Evolutionary conservation across 192 early-diverging fungal species (phyloP).

Genomic region (Rhizophagus clarus): DNA sequence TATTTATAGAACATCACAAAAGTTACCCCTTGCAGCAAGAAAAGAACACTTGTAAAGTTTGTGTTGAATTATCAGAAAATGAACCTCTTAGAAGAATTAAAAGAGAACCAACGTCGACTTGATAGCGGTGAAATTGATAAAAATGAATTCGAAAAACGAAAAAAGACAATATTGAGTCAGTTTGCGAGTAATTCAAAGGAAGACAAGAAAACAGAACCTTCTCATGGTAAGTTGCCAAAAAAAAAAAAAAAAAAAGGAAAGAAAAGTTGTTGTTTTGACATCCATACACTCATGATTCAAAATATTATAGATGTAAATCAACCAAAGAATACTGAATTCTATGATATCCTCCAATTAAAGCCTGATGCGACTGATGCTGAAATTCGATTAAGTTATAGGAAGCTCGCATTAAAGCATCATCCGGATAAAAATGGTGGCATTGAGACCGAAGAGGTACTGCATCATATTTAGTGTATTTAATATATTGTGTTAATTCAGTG

Average conservation of each 20-base stretch:
- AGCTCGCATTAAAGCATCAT: constrained; percentile 85
- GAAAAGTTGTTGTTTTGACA: not conserved
- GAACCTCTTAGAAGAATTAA: not conserved
- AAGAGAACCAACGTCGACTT: not conserved
- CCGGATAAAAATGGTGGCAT: constrained; percentile 67
- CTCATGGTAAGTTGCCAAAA: not conserved
- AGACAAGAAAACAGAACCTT: not conserved
- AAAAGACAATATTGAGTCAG: too few relatives aligned
- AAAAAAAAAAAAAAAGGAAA: too few relatives aligned
- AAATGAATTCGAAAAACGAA: not conserved
- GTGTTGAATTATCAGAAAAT: not conserved
- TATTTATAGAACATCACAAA: too few relatives aligned
- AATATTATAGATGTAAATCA: constrained; percentile 27
- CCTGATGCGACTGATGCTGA: constrained; percentile 75
- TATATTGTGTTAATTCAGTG: not conserved
- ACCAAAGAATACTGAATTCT: constrained; percentile 78
- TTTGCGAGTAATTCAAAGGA: too few relatives aligned
- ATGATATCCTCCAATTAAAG: constrained; percentile 81
- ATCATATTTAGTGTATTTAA: not conserved
- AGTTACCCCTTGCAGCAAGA: too few relatives aligned
- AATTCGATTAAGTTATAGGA: constrained; percentile 94
- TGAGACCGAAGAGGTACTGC: constrained; percentile 6
- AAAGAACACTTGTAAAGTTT: too few relatives aligned
- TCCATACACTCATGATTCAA: not conserved
- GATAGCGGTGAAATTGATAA: not conserved